Evolutionary conservation across 2,329 filamentous ascomycete species (phyloP).

Genomic region (Alternaria alternata): DNA sequence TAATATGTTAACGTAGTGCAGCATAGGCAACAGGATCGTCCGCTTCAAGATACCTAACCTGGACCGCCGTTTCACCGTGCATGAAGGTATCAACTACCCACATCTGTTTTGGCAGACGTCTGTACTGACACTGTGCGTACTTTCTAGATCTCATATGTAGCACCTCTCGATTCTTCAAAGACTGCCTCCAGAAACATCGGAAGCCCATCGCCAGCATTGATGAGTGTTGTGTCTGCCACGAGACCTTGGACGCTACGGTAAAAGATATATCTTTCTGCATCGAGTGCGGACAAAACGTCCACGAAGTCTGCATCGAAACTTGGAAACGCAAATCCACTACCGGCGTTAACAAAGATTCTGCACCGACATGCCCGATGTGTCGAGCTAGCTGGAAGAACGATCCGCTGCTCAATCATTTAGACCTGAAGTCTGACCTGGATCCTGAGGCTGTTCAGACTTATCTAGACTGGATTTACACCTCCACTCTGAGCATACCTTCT

Average conservation of each 20-base stretch:
- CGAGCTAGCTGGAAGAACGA: constrained; percentile 19
- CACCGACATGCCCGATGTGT: constrained; percentile 25
- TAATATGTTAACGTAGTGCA: neutral
- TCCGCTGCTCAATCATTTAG: neutral
- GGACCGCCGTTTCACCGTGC: constrained; percentile 23
- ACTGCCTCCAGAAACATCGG: constrained; percentile 21
- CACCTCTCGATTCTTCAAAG: constrained; percentile 25
- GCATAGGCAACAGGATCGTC: constrained; percentile 9
- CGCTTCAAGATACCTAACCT: constrained; percentile 16
- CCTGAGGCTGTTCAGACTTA: constrained; percentile 17
- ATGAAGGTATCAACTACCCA: constrained; percentile 13
- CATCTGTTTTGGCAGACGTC: neutral
- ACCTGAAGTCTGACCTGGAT: constrained; percentile 3
- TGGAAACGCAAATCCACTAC: constrained; percentile 2
- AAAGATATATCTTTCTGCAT: constrained; percentile 26
- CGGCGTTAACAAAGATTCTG: neutral
- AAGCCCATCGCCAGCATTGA: constrained; percentile 17
- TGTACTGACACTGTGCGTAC: neutral
- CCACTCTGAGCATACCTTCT: neutral
- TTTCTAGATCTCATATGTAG: constrained; percentile 27
- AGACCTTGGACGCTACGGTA: constrained; percentile 8
- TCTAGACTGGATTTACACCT: constrained; percentile 25
- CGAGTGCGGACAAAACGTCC: constrained; percentile 29
- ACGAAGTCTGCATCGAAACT: constrained; percentile 20
- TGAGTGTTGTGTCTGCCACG: constrained; percentile 29